These are phyloP conservation scores for Scedosporium dehoogii DNA, from an alignment of 2,329 filamentous ascomycete species.

Conservation along the genomic window DNA sequence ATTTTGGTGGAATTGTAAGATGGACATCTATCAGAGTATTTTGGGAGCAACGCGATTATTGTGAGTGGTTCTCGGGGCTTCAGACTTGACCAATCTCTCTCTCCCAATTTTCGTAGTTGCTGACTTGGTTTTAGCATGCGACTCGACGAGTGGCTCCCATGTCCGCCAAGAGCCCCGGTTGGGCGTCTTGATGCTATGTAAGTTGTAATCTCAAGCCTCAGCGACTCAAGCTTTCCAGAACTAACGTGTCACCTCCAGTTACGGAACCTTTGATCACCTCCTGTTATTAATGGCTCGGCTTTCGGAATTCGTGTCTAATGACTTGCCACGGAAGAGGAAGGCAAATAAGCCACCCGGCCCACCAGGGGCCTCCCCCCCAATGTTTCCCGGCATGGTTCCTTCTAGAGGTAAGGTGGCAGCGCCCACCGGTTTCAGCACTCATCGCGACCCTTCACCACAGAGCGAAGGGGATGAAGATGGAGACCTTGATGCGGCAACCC, in stretches of 20 bases:
- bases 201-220: conserved; percentile 16
- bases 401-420: conserved; percentile 37
- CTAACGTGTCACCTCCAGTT: conserved; percentile 34
- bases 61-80: conserved; percentile 43
- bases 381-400: conserved; percentile 48
- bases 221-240: conserved; percentile 14
- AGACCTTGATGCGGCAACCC: conserved; percentile 54
- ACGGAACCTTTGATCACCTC: conserved; percentile 82
- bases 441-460: conserved; percentile 31
- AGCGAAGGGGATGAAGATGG: conserved; percentile 36
- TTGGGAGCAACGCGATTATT: conserved; percentile 77
- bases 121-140: conserved; percentile 51
- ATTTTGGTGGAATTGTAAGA: conserved; percentile 94
- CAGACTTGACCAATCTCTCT: conserved; percentile 8
- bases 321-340: conserved; percentile 68
- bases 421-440: conserved; percentile 46
- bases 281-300: conserved; percentile 73
- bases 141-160: conserved; percentile 73
- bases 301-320: conserved; percentile 66
- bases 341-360: conserved; percentile 29
- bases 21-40: conserved; percentile 86
- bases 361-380: conserved; percentile 26
- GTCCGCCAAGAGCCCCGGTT: conserved; percentile 72
- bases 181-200: conserved; percentile 65
- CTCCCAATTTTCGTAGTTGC: background rate